These are phyloP conservation scores for Taxillus chinensis DNA, from an alignment of 164 flowering plant species.

Conservation along the genomic window DNA sequence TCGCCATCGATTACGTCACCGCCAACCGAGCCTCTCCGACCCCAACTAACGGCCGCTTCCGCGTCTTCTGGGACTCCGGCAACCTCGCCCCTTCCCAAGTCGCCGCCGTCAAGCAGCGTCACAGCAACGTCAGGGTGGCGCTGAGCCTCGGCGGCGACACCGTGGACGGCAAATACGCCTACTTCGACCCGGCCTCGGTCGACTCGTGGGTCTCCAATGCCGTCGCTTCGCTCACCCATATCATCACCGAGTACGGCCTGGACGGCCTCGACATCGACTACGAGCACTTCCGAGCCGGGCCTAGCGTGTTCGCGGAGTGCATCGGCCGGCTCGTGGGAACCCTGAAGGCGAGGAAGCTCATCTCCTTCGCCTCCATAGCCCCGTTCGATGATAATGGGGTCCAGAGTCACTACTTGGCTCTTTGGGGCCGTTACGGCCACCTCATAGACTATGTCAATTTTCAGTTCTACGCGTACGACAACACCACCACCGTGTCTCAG, in stretches of 20 bases:
- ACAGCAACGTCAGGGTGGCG: slow-evolving; percentile 41
- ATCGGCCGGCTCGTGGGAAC: slow-evolving; percentile 28
- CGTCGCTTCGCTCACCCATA: slow-evolving; percentile 37
- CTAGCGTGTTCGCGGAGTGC: slow-evolving; percentile 38
- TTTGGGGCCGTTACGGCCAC: slow-evolving; percentile 35
- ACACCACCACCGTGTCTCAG: slow-evolving; percentile 37
- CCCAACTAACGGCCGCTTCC: slow-evolving; percentile 52
- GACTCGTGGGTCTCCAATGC: slow-evolving; percentile 60
- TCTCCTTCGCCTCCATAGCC: slow-evolving; percentile 47
- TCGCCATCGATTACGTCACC: slow-evolving; percentile 45
- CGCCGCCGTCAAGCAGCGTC: slow-evolving; percentile 23
- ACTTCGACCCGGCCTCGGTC: slow-evolving; percentile 31
- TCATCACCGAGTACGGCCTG: slow-evolving; percentile 29
- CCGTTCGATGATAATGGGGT: slow-evolving; percentile 37
- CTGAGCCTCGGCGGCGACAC: slow-evolving; percentile 52
- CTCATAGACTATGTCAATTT: slow-evolving; percentile 50
- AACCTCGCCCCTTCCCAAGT: slow-evolving; percentile 37
- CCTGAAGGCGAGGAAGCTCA: slow-evolving; percentile 27
- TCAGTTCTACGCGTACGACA: slow-evolving; percentile 48
- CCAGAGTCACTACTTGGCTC: slow-evolving; percentile 36
- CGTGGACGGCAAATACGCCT: slow-evolving; percentile 14
- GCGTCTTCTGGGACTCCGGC: slow-evolving; percentile 40
- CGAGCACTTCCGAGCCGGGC: slow-evolving; percentile 35
- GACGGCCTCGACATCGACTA: slow-evolving; percentile 55
- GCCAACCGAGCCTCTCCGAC: slow-evolving; percentile 23